Percentiles rank a stretch among this genome's conserved stretches.
Evolutionary conservation across 176 grass and related monocot species (phyloP).

Genomic region (Hyparrhenia diplandra): DNA sequence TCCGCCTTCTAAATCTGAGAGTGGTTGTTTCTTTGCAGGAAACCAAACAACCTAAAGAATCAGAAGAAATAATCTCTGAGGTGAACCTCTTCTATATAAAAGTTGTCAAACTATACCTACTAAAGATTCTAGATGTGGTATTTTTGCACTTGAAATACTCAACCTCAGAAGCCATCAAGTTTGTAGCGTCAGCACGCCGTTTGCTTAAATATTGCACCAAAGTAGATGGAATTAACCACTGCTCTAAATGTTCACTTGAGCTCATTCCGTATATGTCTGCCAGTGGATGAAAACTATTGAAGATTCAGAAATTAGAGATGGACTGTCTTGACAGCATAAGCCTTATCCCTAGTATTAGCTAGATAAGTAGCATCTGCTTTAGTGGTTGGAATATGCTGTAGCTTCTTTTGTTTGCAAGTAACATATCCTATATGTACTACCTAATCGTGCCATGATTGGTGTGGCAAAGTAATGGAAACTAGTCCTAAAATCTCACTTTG

Average conservation of each 20-base stretch:
- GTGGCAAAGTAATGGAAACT: too few species aligned
- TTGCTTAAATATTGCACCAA: too few species aligned
- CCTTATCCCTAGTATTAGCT: too few species aligned
- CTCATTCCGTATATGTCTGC: constrained; percentile 2
- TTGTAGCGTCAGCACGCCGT: neutral
- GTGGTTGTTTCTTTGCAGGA: constrained; percentile 35
- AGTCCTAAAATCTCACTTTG: too few species aligned
- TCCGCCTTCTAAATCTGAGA: neutral
- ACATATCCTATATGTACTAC: too few species aligned
- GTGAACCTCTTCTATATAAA: constrained; percentile 19
- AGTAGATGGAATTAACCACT: too few species aligned
- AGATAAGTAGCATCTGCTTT: too few species aligned
- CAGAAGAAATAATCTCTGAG: constrained; percentile 32
- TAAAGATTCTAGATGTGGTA: neutral
- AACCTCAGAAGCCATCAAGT: neutral
- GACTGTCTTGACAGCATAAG: too few species aligned
- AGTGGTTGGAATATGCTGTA: too few species aligned
- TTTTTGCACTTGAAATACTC: neutral
- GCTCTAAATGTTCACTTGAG: neutral
- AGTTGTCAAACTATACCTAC: neutral
- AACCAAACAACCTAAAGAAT: constrained; percentile 51
- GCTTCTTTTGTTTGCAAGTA: too few species aligned
- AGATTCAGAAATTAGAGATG: neutral
- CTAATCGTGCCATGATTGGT: too few species aligned
- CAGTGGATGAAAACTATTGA: neutral